phyloP scores from a whole-genome alignment of 2,329 filamentous ascomycete genomes.

The Fusarium multiceps region DNA sequence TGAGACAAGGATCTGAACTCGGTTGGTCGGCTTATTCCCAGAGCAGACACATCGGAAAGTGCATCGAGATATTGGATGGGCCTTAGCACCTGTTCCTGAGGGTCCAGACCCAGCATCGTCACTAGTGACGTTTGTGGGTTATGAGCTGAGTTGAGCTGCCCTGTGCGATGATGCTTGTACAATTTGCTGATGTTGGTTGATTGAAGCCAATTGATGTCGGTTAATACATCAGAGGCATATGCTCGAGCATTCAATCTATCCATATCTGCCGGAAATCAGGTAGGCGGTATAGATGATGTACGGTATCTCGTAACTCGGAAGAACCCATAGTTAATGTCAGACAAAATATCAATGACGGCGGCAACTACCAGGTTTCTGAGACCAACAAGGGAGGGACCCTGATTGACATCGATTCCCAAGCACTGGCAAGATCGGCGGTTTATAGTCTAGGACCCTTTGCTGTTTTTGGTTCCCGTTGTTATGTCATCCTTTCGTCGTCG shows the following conservation, averaged over 20 bases:
- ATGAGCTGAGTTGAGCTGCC: constrained; percentile 3
- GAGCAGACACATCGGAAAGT: constrained; percentile 5
- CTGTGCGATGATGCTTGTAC: neutral
- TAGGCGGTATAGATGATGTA: neutral
- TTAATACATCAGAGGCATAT: neutral
- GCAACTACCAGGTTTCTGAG: neutral
- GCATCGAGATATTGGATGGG: constrained; percentile 11
- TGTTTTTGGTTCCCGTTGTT: neutral
- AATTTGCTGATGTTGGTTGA: neutral
- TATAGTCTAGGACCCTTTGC: constrained; percentile 11
- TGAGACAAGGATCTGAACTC: constrained; percentile 4
- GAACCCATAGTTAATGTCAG: neutral
- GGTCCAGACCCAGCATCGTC: constrained; percentile 15
- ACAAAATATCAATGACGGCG: constrained; percentile 29
- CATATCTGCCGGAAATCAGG: neutral
- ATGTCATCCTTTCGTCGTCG: constrained; percentile 2
- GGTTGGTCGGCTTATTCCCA: neutral
- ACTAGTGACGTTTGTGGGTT: constrained; percentile 21
- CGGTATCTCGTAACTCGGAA: neutral
- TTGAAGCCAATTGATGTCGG: neutral
- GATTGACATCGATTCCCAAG: constrained; percentile 20
- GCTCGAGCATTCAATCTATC: neutral
- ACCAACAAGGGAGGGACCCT: constrained; percentile 23
- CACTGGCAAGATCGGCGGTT: constrained; percentile 14
- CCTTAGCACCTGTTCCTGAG: constrained; percentile 15